Base-by-base conservation (phyloP, 2,329 filamentous ascomycete genomes). In the Colletotrichum coccodes region DNA sequence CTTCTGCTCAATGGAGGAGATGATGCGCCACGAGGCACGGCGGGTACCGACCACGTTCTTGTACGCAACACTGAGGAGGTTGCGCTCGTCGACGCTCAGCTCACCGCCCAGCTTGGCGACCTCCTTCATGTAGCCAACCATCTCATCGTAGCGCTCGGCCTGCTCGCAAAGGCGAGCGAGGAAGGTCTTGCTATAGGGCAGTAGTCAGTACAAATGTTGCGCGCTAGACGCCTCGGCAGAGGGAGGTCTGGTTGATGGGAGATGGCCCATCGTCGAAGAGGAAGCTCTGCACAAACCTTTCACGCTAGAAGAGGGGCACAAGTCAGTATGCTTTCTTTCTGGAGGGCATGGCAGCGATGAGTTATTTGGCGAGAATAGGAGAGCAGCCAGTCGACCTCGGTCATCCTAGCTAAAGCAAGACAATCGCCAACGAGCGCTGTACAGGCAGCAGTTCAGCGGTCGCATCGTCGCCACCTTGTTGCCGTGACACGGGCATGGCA, bases 71-170 rank as follows among this genome's bases (percentile, higher is more conserved):
- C 94, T 97, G 75, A 99, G 92, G 74, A 99, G 93, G 87, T 98
- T 98, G 84, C 95, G 94, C 91, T 99, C 96, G 84, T 98, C 95
- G 77, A 98, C 95, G 74, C 91, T 92, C 79, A 95, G 91, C 85
- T 95, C 93, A 78, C 89, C 88, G 76, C 88, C 89, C 76, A 91
- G 83, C 87, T 97, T 97, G 85, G 95, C 95, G 79, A 98, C 95
- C 92, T 98, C 94, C 94, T 98, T 98, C 96, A 98, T 98, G 89
- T 95, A 98, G 81, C 91, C 94, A 78, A 98, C 95, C 95, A 98
- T 98, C 87, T 98, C 96, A 95, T 99, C 95, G 87, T 99, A 99
- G 82, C 95, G 95, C 90, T 98, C 96, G 83, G 96, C 96, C 91
- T 99, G 96, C 93, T 98, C 96, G 90, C 96, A 98, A 83, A 99